Evolutionary conservation across 2,329 filamentous ascomycete genomes (phyloP).

Genomic region (Cordyceps tenuipes): DNA sequence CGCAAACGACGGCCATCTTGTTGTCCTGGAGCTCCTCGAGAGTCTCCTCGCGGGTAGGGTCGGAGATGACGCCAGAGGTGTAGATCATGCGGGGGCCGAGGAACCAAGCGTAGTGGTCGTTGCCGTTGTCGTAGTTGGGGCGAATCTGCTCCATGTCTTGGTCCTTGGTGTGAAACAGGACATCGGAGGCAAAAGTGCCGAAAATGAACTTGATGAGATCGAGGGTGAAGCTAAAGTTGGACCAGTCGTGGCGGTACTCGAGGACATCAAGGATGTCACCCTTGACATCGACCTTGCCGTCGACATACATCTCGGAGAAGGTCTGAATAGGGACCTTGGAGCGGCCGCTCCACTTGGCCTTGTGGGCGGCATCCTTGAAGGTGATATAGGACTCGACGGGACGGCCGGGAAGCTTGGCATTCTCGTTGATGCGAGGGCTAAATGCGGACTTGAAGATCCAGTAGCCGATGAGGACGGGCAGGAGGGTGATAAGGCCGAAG

Average conservation of each 20-base stretch:
- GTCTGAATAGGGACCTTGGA: conserved; percentile 85
- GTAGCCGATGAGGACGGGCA: conserved; percentile 74
- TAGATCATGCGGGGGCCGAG: conserved; percentile 98
- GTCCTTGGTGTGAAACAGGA: conserved; percentile 85
- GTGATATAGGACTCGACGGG: conserved; percentile 86
- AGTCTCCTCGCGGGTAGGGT: conserved; percentile 77
- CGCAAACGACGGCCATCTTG: conserved; percentile 89
- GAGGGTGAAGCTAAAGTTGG: conserved; percentile 83
- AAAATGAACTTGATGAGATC: conserved; percentile 83
- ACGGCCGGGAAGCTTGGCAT: conserved; percentile 75
- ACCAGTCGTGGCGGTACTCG: conserved; percentile 96
- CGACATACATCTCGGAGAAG: conserved; percentile 97
- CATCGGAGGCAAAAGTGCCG: conserved; percentile 77
- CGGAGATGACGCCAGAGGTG: conserved; percentile 88
- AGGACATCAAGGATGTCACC: conserved; percentile 81
- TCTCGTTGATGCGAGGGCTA: conserved; percentile 86
- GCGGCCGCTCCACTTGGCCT: conserved; percentile 62
- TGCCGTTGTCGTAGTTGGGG: conserved; percentile 94
- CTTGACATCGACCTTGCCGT: conserved; percentile 90
- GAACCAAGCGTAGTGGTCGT: conserved; percentile 99
- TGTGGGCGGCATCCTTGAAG: conserved; percentile 60
- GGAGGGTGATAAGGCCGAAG: conserved; percentile 65
- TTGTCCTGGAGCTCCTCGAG: conserved; percentile 97
- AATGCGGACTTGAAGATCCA: conserved; percentile 76
- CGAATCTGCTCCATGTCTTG: conserved; percentile 98